Base-by-base conservation (phyloP, 257 asterid genomes). In the Primulina eburnea region DNA sequence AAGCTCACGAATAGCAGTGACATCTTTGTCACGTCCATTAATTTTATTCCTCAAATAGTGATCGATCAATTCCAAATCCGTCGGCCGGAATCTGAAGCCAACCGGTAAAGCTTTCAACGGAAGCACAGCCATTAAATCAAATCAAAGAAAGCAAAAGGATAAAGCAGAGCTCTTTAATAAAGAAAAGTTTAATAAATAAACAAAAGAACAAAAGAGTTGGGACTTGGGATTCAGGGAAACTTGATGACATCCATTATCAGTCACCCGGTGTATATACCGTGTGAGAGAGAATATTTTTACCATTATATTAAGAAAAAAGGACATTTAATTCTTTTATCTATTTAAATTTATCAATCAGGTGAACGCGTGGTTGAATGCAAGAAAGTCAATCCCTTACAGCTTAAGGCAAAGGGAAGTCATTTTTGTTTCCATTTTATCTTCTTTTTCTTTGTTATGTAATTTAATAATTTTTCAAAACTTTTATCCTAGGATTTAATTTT, bases 41-140 rank as follows among this genome's bases (percentile, higher is more conserved):
- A 90, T 92, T 68, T 92, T 92, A 26, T 80, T 83, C 82, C 85
- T 71, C 69, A 92, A 33, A 69, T 90, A 92, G 77, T 92, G 96
- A 78, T 83, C 85, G 43, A 92, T 82, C 14, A 92, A 87, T 81
- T 92, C 98, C 82, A 82, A 93, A 62, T 92, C 98, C n/a, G 98
- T 92, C 29, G 97, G 98, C 9, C 98, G 84, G 79, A 92, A 92
- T 64, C 98, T 70, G 71, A 88, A 92, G 2, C 98, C 97, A 60
- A 92, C 97, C 71, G 98, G 98, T 57, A 92, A 81, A 17, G 89
- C 70, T 34, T 78, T 78, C 38, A 34, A 72, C 70, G 91, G 84
- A 50, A 84, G 79, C 67, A 88, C 93, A 69, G 84, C 80, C 97
- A 90, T 90, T 72, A 70, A 71, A 62, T 57, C 34, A 21, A 17